Base-by-base conservation (phyloP, 2,329 filamentous ascomycete species). In the Aspergillus sojae region DNA sequence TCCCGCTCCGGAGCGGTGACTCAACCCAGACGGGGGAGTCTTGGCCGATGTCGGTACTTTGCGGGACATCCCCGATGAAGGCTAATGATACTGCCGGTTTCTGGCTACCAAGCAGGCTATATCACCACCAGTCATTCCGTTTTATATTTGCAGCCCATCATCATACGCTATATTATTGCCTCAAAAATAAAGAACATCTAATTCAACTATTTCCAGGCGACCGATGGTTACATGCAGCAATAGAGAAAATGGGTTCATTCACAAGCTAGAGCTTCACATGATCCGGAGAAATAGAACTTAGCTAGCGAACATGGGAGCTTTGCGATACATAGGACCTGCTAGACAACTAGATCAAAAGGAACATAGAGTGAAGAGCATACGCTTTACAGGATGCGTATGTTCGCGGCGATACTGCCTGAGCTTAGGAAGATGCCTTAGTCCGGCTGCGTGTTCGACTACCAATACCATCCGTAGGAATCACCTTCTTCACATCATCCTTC, bases 381-480 rank as follows among this genome's bases (percentile, higher is more conserved):
- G 19, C 11, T 32, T 46, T 48, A n/a, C 36, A 21, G 32, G 10
- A 55, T 36, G 41, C 14, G 5, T 6, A 54, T 54, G 52, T 54
- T 54, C 28, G 19, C 19, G 4, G 19, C 23, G 23, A 50, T 32
- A 39, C 62, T 45, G 65, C 26, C n/a, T 1, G 16, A 21, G 21
- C 14, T 32, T 39, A 55, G 32, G 60, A 71, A 21, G 69, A 64
- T 46, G 67, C 67, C 67, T 79, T 75, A 55, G 75, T 76, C 32
- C 77, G 76, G 65, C 76, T 79, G 57, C 78, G 75, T 48, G 78
- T 79, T 41, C 77, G 71, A 64, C 75, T 79, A 39, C 78, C 76
- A 63, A 77, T 72, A 11, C 77, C 75, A 68, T 75, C 74, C 23
- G 67, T 68, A 11, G 74, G 69, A 34, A 73, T 64, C 10, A 64